Percentiles rank a stretch among this genome's conserved stretches.
Evolutionary conservation across 2,329 filamentous ascomycete species (phyloP).

Genomic region (Elsinoe batatas): DNA sequence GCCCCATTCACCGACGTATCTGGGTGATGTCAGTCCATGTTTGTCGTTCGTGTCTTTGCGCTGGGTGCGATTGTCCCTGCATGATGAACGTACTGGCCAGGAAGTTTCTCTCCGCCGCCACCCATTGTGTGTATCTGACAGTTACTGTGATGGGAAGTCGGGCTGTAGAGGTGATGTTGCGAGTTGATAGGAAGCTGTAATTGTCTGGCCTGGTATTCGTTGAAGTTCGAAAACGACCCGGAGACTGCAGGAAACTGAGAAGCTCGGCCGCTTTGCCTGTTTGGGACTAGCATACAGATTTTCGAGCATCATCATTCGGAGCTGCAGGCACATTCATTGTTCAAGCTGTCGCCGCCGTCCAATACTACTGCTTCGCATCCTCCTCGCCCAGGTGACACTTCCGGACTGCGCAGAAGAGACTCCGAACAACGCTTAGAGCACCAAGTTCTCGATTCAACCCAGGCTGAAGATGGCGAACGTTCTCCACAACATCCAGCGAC

Average conservation of each 20-base stretch:
- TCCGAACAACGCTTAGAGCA: neutral
- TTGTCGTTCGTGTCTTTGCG: slow-evolving; percentile 1
- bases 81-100: slow-evolving; percentile 29
- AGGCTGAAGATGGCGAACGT: slow-evolving; percentile 32
- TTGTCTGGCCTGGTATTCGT: slow-evolving; percentile 6
- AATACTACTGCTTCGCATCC: no score
- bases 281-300: neutral
- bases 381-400: neutral
- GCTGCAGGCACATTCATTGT: slow-evolving; percentile 3
- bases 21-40: slow-evolving; percentile 31
- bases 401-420: neutral
- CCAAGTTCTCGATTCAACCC: neutral
- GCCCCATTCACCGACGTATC: slow-evolving; percentile 68
- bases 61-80: neutral
- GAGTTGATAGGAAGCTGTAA: slow-evolving; percentile 1
- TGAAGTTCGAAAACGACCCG: slow-evolving; percentile 13
- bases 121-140: slow-evolving; percentile 27
- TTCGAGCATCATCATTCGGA: slow-evolving; percentile 15
- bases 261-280: neutral
- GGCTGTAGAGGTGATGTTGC: neutral
- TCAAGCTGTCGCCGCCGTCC: neutral
- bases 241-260: slow-evolving; percentile 10
- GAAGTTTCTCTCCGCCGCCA: slow-evolving; percentile 33
- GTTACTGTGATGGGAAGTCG: slow-evolving; percentile 5
- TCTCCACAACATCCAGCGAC: slow-evolving; percentile 54